Conservation (phyloP, 148 eudicot species). For the Silene conica region DNA sequence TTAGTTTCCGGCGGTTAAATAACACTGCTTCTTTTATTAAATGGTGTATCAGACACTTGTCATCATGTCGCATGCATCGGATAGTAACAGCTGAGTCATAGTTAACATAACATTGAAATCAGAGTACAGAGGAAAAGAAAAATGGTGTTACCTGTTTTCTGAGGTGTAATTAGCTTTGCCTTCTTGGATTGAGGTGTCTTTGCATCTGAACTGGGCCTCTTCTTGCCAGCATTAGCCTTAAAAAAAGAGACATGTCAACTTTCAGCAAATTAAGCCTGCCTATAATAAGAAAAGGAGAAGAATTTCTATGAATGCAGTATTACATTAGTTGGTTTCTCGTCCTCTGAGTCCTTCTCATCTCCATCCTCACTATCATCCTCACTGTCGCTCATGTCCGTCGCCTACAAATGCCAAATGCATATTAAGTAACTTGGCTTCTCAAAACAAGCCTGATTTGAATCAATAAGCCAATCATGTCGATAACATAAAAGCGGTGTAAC, state of each 20-base stretch:
- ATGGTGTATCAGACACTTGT: too few relatives aligned
- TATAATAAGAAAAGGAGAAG: neutral
- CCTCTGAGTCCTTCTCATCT: constrained; percentile 31
- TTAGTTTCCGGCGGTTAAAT: neutral
- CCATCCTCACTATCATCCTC: neutral
- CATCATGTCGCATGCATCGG: neutral
- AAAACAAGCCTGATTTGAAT: neutral
- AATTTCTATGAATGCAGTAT: constrained; percentile 2
- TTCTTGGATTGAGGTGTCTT: constrained; percentile 59
- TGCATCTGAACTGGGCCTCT: constrained; percentile 39
- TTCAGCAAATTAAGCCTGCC: neutral
- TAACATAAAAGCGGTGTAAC: neutral
- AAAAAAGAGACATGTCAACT: neutral
- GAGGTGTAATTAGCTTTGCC: constrained; percentile 46
- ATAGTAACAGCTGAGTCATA: neutral
- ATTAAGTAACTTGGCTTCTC: constrained; percentile 6
- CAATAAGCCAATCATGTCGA: neutral
- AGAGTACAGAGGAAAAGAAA: neutral
- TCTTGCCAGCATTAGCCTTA: constrained; percentile 38
- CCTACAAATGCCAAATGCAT: neutral
- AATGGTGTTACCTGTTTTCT: constrained; percentile 41
- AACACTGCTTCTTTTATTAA: neutral
- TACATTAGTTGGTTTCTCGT: constrained; percentile 31
- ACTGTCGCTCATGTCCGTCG: constrained; percentile 12
- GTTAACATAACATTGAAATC: neutral